Conservation (phyloP, 768 basidiomycete species). For the Tulasnella sp. region DNA sequence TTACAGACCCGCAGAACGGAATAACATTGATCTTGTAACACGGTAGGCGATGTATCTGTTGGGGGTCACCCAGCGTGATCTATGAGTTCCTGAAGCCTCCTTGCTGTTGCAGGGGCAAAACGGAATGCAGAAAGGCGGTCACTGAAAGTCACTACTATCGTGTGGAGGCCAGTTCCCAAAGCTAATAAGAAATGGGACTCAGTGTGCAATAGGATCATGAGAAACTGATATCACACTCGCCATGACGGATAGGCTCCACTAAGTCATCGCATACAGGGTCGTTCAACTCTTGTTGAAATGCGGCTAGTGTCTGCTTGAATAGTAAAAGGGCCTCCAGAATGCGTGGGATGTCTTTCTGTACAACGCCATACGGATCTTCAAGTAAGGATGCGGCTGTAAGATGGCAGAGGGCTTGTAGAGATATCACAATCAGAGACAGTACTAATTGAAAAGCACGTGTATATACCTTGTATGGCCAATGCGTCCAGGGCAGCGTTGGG, state of each 20-base stretch:
- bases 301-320: conserved; percentile 57
- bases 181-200: conserved; percentile 31
- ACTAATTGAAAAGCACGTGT: not conserved
- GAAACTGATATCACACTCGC: no score
- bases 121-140: conserved; percentile 65
- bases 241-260: conserved; percentile 44
- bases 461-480: conserved; percentile 50
- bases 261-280: conserved; percentile 41
- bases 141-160: conserved; percentile 63
- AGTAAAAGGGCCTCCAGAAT: conserved; percentile 66
- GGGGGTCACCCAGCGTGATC: conserved; percentile 33
- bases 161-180: conserved; percentile 53
- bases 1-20: no score
- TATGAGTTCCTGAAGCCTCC: conserved; percentile 58
- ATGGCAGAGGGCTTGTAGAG: conserved; percentile 48
- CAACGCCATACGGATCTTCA: conserved; percentile 74
- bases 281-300: conserved; percentile 46
- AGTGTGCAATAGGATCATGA: not conserved
- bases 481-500: conserved; percentile 55
- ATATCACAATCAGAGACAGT: not conserved
- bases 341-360: conserved; percentile 75
- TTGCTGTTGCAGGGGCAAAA: conserved; percentile 58
- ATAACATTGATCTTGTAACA: no score
- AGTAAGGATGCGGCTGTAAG: conserved; percentile 60
- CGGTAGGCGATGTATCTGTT: no score